phyloP scores from a whole-genome alignment of 2,329 filamentous ascomycete species.

The Aspergillus luchuensis region DNA sequence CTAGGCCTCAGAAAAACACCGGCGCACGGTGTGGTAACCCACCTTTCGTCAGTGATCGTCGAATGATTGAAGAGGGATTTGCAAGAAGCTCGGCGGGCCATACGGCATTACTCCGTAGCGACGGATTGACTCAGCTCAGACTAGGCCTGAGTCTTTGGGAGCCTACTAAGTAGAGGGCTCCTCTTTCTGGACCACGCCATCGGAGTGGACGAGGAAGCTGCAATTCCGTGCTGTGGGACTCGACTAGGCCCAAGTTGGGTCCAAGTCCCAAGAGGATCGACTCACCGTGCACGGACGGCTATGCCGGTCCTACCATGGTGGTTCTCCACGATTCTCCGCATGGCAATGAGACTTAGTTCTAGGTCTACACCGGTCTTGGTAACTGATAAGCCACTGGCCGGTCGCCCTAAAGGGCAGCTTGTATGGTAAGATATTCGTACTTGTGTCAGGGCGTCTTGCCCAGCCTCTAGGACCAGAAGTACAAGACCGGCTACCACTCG shows the following conservation, averaged over 20 bases:
- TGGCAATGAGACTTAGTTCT: slow-evolving; percentile 3
- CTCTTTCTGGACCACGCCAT: slow-evolving; percentile 1
- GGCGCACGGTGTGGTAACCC: slow-evolving; percentile 14
- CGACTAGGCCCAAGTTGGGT: slow-evolving; percentile 4
- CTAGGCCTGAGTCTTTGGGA: background rate
- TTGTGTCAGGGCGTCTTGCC: slow-evolving; percentile 1
- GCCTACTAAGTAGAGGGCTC: slow-evolving; percentile 1
- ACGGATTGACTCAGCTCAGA: slow-evolving; percentile 1
- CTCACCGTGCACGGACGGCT: slow-evolving; percentile 2
- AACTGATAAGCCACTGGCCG: background rate
- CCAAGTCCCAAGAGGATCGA: background rate
- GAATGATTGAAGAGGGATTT: slow-evolving; percentile 18
- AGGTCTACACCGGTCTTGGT: slow-evolving; percentile 1
- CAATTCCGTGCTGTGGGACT: slow-evolving; percentile 6
- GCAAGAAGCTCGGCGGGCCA: slow-evolving; percentile 17
- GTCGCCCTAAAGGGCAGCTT: background rate
- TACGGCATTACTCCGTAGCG: slow-evolving; percentile 25
- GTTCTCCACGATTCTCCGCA: slow-evolving; percentile 9
- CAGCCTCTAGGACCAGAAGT: slow-evolving; percentile 3
- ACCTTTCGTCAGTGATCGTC: slow-evolving; percentile 13
- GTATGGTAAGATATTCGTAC: background rate
- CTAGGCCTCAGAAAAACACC: slow-evolving; percentile 2
- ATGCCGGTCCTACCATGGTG: background rate
- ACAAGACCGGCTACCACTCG: background rate
- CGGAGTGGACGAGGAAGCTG: background rate